Evolutionary conservation across 2,329 filamentous ascomycete genomes (phyloP).

Genomic region (Fusarium virguliforme): DNA sequence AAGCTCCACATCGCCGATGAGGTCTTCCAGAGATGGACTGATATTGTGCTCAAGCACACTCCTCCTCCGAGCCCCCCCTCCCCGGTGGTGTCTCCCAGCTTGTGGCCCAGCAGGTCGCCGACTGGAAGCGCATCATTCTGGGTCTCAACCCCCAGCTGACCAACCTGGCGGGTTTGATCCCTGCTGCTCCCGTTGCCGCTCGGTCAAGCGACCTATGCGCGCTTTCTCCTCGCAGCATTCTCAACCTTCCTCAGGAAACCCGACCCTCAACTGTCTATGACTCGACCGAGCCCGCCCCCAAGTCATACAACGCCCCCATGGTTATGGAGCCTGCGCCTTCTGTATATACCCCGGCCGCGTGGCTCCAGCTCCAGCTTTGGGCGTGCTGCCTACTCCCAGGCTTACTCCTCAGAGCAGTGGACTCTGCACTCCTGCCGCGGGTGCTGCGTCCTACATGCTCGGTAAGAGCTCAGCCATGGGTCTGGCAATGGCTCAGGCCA

Average conservation of each 20-base stretch:
- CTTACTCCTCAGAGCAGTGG: constrained; percentile 71
- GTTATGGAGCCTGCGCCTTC: constrained; percentile 66
- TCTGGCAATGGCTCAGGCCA: constrained; percentile 72
- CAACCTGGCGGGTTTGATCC: constrained; percentile 70
- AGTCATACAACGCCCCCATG: constrained; percentile 59
- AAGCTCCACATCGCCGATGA: constrained; percentile 93
- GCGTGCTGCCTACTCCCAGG: constrained; percentile 72
- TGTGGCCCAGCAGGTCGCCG: constrained; percentile 64
- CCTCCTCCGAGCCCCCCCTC: constrained; percentile 77
- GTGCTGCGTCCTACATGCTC: constrained; percentile 67
- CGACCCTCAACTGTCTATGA: constrained; percentile 56
- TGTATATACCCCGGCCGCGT: constrained; percentile 63
- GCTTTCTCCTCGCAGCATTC: constrained; percentile 62
- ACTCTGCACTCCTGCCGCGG: constrained; percentile 74
- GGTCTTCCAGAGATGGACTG: constrained; percentile 93
- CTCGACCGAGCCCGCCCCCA: constrained; percentile 60
- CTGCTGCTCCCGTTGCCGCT: constrained; percentile 52
- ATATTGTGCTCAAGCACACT: constrained; percentile 89
- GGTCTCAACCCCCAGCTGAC: constrained; percentile 71
- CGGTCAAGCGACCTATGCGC: constrained; percentile 57
- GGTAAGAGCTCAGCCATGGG: constrained; percentile 72
- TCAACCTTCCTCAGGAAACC: constrained; percentile 61
- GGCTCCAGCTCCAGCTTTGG: constrained; percentile 69
- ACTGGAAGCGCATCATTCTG: constrained; percentile 74
- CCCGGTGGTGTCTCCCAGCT: constrained; percentile 62